Base-by-base conservation (phyloP, 257 asterid genomes). In the Thymus quinquecostatus region DNA sequence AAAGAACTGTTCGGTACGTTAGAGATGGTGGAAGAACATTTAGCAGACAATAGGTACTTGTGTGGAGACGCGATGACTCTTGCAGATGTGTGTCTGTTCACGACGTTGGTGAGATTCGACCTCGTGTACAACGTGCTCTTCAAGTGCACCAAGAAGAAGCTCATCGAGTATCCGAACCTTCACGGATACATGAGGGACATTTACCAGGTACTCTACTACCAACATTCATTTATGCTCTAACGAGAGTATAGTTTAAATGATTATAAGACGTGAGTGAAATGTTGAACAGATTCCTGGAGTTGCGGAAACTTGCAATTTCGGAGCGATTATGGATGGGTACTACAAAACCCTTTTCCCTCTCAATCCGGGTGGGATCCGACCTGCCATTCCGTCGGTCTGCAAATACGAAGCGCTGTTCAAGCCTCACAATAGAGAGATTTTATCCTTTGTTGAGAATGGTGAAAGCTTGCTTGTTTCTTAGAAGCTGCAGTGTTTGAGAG, bases 111-210 rank as follows among this genome's bases (percentile, higher is more conserved):
- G 70, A 79, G 99, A 75, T 95, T 95, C 68, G 99, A 95, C 81
- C 77, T 79, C 6, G 98, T 82, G 4, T 95, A 95, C 81, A 89
- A 89, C 71, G 93, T 89, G 29, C 84, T 95, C 50, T 95, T 95
- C 89, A 89, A 89, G 83, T 95, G 99, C 89, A 91, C 99, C 14
- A 88, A 89, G 82, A 95, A 86, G 96, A 91, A 92, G 89, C 80
- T 95, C 64, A 45, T 88, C 48, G 97, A 95, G 49, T 92, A 89
- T 61, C 79, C 76, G 21, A 86, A 81, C 53, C 97, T 95, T 45
- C 87, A 89, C 63, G 95, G 89, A 33, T 95, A 95, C 73, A 64
- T 84, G 79, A 74, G 89, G 49, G 99, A 95, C 64, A 92, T 95
- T 69, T 95, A 92, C 77, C 99, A 95, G 96, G 97, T 92, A 86